Conservation (phyloP, 441 rosid genomes). For the Oxalis stricta region DNA sequence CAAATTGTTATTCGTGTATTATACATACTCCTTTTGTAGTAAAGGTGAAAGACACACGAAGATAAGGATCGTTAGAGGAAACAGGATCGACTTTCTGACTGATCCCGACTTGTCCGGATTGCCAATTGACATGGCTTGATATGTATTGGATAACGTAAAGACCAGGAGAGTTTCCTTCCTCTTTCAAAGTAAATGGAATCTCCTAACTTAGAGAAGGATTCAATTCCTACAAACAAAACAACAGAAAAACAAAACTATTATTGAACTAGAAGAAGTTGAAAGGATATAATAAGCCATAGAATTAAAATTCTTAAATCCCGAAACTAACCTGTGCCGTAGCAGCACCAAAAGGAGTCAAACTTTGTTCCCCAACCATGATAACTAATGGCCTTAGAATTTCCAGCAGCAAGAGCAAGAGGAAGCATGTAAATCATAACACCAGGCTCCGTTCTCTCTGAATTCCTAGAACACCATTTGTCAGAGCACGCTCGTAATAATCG, state of each 20-base stretch:
- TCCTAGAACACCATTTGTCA: conserved; percentile 76
- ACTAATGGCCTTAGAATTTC: conserved; percentile 62
- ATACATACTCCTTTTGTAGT: conserved; percentile 33
- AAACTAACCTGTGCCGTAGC: conserved; percentile 78
- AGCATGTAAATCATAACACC: conserved; percentile 97
- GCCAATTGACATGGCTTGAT: conserved; percentile 75
- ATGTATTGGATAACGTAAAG: conserved; percentile 73
- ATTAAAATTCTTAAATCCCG: background rate
- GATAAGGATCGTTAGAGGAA: conserved; percentile 56
- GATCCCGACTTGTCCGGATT: conserved; percentile 35
- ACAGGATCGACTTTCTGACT: conserved; percentile 60
- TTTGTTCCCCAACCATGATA: conserved; percentile 81
- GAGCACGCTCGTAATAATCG: conserved; percentile 88
- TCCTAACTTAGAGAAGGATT: conserved; percentile 91
- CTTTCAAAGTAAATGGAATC: conserved; percentile 91
- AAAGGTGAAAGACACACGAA: conserved; percentile 39
- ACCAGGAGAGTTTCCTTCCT: conserved; percentile 49
- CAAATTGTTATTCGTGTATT: too few relatives aligned
- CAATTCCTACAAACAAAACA: conserved; percentile 35
- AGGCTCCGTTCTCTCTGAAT: conserved; percentile 84
- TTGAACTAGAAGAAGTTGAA: background rate
- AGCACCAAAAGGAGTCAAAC: conserved; percentile 77
- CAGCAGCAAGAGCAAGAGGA: conserved; percentile 48
- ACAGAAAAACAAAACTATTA: background rate
- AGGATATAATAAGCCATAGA: background rate